These are phyloP conservation scores for Dictyostelium capitatum DNA, from an alignment of 78 protist species.

Conservation along the genomic window DNA sequence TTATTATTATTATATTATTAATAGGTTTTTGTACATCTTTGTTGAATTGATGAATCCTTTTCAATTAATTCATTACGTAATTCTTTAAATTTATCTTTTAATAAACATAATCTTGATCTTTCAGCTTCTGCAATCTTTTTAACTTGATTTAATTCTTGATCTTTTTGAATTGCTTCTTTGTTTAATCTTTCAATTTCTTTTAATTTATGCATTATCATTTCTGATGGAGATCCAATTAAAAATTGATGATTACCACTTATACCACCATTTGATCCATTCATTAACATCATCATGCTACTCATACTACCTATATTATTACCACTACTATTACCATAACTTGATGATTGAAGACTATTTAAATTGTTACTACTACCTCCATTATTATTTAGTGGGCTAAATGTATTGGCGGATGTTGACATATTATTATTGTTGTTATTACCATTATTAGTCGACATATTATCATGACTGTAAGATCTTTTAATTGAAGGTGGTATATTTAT, in stretches of 20 bases:
- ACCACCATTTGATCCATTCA: not conserved
- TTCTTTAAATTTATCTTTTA: conserved; percentile 52
- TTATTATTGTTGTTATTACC: not conserved
- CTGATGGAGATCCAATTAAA: conserved; percentile 67
- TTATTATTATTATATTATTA: too few species aligned
- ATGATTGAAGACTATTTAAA: not conserved
- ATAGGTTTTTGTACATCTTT: too few species aligned
- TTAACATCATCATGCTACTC: conserved; percentile 7
- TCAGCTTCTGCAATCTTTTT: conserved; percentile 81
- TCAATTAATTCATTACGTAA: conserved; percentile 34
- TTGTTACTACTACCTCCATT: not conserved
- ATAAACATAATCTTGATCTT: conserved; percentile 34
- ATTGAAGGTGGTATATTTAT: conserved; percentile 27
- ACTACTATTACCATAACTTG: conserved; percentile 18
- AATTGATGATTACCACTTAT: not conserved
- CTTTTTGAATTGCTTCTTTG: conserved; percentile 39
- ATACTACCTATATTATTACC: conserved; percentile 15
- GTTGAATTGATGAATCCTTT: not conserved
- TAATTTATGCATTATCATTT: conserved; percentile 48
- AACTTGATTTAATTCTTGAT: conserved; percentile 49
- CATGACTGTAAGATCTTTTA: conserved; percentile 31
- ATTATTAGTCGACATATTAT: not conserved
- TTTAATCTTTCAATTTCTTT: conserved; percentile 51
- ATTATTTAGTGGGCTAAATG: not conserved
- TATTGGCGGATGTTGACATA: not conserved